Evolutionary conservation across 2,329 filamentous ascomycete genomes (phyloP).

Genomic region (Fusarium dimerum): DNA sequence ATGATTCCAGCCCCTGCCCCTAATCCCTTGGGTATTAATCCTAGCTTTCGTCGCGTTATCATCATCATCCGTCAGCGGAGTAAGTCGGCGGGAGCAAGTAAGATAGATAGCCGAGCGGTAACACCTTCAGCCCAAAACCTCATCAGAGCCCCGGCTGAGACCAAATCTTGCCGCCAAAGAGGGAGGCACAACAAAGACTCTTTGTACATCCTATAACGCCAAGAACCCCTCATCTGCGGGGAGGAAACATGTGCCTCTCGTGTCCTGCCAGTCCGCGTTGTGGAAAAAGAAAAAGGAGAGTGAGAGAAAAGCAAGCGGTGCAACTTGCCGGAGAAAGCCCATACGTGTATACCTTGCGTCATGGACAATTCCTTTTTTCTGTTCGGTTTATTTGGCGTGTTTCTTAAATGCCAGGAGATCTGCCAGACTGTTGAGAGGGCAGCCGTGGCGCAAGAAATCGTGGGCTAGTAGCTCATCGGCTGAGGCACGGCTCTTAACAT

Average conservation of each 20-base stretch:
- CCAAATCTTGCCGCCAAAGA: neutral
- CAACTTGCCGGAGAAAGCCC: neutral
- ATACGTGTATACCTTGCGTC: neutral
- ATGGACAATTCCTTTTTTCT: neutral
- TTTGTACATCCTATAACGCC: neutral
- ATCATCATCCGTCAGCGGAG: conserved; percentile 22
- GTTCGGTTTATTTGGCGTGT: conserved; percentile 56
- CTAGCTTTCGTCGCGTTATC: conserved; percentile 24
- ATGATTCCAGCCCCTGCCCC: conserved; percentile 10
- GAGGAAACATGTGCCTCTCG: neutral
- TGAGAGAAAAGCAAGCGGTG: neutral
- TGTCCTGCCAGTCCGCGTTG: neutral
- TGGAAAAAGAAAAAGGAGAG: neutral
- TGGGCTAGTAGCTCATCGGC: conserved; percentile 87
- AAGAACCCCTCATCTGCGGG: neutral
- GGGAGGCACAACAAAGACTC: neutral
- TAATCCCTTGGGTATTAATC: conserved; percentile 19
- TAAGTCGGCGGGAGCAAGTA: conserved; percentile 9
- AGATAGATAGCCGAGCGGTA: conserved; percentile 10
- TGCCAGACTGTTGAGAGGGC: conserved; percentile 77
- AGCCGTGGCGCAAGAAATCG: conserved; percentile 93
- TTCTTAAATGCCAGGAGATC: conserved; percentile 89
- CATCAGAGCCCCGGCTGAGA: conserved; percentile 5
- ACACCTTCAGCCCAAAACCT: conserved; percentile 6
- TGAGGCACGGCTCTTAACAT: conserved; percentile 91